Conservation (phyloP, 257 asterid species). For the Scutellaria baicalensis region DNA sequence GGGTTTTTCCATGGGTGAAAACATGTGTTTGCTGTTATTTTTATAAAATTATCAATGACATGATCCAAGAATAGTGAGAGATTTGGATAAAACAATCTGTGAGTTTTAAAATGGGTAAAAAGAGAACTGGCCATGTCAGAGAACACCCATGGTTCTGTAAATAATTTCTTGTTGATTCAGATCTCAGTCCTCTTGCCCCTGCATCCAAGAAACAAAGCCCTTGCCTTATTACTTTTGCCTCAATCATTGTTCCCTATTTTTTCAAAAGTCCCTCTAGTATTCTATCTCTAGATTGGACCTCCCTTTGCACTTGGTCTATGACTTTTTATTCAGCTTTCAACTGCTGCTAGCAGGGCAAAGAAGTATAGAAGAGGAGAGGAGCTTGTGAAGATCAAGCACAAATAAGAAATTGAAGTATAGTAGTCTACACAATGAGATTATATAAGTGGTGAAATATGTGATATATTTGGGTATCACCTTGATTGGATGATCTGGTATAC, state of each 20-base stretch:
- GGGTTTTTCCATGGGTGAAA: background rate
- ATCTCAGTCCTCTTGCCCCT: background rate
- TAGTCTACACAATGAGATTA: background rate
- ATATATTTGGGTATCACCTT: background rate
- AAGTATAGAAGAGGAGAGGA: slow-evolving; percentile 1
- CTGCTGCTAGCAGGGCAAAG: background rate
- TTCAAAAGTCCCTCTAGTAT: background rate
- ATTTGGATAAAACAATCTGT: background rate
- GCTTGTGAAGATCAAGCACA: slow-evolving; percentile 10
- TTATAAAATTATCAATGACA: background rate
- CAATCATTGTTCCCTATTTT: background rate
- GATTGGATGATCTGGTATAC: background rate
- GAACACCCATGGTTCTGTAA: background rate
- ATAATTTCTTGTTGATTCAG: background rate
- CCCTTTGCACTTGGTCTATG: background rate
- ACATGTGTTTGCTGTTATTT: background rate
- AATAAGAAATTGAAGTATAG: background rate
- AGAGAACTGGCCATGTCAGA: background rate
- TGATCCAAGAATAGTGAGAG: background rate
- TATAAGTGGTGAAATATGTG: background rate
- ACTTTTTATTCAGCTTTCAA: background rate
- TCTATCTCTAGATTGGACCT: background rate
- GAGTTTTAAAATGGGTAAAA: background rate
- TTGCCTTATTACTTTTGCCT: background rate
- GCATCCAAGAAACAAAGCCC: background rate